phyloP scores from a whole-genome alignment of 1,284 basidiomycete genomes.

The Ustilago xerochloae region DNA sequence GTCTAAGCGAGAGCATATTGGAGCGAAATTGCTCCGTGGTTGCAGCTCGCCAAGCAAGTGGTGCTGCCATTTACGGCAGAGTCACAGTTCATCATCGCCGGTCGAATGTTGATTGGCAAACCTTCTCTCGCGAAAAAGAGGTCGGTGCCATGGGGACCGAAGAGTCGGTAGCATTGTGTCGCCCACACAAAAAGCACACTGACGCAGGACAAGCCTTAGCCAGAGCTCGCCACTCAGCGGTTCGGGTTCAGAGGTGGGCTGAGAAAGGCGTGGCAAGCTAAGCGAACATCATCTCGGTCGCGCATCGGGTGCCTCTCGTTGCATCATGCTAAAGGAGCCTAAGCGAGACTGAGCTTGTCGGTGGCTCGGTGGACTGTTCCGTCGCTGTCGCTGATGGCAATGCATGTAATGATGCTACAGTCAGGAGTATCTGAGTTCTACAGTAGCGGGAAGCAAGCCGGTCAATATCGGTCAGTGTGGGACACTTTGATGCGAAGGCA shows the following conservation, averaged over 20 bases:
- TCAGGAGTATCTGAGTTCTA: no score
- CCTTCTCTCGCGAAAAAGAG: no score
- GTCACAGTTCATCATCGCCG: no score
- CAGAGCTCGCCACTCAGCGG: no score
- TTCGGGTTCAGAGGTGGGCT: no score
- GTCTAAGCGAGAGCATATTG: constrained; percentile 29
- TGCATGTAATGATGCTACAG: no score
- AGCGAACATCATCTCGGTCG: constrained; percentile 14
- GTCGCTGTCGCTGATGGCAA: background rate
- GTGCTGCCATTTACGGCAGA: constrained; percentile 6
- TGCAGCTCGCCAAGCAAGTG: constrained; percentile 26
- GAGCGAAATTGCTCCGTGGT: constrained; percentile 43
- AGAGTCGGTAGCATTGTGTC: background rate
- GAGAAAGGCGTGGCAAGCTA: background rate
- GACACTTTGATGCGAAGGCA: background rate
- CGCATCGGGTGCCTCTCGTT: constrained; percentile 23
- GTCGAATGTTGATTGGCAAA: no score
- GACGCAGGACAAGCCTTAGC: no score
- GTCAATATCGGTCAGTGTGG: background rate
- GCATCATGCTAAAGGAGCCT: background rate
- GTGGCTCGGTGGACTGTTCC: background rate
- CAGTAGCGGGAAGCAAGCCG: background rate
- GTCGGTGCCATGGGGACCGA: background rate
- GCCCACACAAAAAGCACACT: no score
- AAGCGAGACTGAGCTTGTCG: background rate